phyloP scores from a whole-genome alignment of 2,329 filamentous ascomycete species.

The Dactylellina parvicollis region DNA sequence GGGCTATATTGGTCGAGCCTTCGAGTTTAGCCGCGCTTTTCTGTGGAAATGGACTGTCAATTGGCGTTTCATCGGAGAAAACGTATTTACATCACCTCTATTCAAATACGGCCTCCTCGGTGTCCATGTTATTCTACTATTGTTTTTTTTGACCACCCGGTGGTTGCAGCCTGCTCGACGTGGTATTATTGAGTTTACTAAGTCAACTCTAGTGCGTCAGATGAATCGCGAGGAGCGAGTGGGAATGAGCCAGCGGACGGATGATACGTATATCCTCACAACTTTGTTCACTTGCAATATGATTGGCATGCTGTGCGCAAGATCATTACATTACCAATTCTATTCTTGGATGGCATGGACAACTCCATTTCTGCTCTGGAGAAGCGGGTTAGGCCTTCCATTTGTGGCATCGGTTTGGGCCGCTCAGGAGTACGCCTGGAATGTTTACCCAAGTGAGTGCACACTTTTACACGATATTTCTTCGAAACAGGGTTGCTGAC shows the following conservation, averaged over 20 bases:
- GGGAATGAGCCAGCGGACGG: constrained; percentile 68
- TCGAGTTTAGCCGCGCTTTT: constrained; percentile 90
- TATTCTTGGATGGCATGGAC: constrained; percentile 91
- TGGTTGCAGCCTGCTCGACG: constrained; percentile 78
- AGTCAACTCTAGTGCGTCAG: constrained; percentile 61
- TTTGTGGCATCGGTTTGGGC: constrained; percentile 76
- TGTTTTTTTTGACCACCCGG: constrained; percentile 71
- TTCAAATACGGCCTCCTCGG: constrained; percentile 76
- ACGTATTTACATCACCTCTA: constrained; percentile 75
- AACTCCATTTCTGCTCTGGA: constrained; percentile 87
- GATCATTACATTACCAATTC: constrained; percentile 94
- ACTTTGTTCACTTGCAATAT: constrained; percentile 78
- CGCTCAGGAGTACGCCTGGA: constrained; percentile 91
- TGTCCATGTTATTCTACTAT: constrained; percentile 73
- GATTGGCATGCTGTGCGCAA: constrained; percentile 83
- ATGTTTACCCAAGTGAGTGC: constrained; percentile 79
- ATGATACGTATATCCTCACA: constrained; percentile 76
- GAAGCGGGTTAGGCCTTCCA: constrained; percentile 73
- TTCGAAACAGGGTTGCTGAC: not conserved
- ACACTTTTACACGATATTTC: not conserved
- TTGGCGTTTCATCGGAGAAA: constrained; percentile 93
- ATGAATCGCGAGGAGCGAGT: not conserved
- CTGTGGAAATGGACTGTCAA: constrained; percentile 99
- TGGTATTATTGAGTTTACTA: constrained; percentile 68
- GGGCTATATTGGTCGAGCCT: constrained; percentile 82